phyloP scores from a whole-genome alignment of 371 early-diverging fungal species.

The Mucor plumbeus region DNA sequence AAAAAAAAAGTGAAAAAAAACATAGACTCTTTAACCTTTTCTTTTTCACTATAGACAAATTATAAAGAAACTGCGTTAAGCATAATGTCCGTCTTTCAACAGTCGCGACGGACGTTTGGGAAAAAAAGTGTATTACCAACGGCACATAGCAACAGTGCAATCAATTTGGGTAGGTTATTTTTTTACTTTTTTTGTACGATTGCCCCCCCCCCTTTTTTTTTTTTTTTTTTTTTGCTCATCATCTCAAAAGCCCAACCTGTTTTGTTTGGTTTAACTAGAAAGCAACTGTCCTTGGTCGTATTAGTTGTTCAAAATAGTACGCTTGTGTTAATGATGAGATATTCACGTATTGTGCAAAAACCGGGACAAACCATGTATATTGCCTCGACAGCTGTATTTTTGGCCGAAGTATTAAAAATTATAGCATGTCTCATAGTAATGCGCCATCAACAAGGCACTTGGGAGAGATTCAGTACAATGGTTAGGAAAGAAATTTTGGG shows the following conservation, averaged over 20 bases:
- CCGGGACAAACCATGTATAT: slow-evolving; percentile 67
- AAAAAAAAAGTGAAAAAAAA: too few relatives aligned
- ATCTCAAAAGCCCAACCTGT: slow-evolving; percentile 38
- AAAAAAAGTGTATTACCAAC: slow-evolving; percentile 29
- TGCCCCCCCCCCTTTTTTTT: too few relatives aligned
- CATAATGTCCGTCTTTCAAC: slow-evolving; percentile 27
- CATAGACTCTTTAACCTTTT: neutral
- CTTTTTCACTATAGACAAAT: neutral
- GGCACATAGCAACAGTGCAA: neutral
- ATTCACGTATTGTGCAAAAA: slow-evolving; percentile 55
- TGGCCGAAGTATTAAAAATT: slow-evolving; percentile 68
- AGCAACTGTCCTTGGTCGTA: slow-evolving; percentile 59
- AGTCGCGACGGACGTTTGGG: slow-evolving; percentile 34
- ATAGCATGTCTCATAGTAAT: slow-evolving; percentile 51
- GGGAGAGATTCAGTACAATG: slow-evolving; percentile 30
- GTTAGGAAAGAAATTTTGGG: slow-evolving; percentile 55
- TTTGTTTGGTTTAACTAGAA: slow-evolving; percentile 41
- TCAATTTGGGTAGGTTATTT: slow-evolving; percentile 12
- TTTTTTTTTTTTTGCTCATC: neutral
- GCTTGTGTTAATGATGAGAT: slow-evolving; percentile 70
- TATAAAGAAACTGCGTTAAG: neutral
- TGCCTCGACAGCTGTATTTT: slow-evolving; percentile 71
- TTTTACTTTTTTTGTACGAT: neutral
- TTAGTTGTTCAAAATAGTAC: slow-evolving; percentile 68
- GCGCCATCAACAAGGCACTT: slow-evolving; percentile 35